phyloP scores from a whole-genome alignment of 805 yeast species.

The Yarrowia sp. region DNA sequence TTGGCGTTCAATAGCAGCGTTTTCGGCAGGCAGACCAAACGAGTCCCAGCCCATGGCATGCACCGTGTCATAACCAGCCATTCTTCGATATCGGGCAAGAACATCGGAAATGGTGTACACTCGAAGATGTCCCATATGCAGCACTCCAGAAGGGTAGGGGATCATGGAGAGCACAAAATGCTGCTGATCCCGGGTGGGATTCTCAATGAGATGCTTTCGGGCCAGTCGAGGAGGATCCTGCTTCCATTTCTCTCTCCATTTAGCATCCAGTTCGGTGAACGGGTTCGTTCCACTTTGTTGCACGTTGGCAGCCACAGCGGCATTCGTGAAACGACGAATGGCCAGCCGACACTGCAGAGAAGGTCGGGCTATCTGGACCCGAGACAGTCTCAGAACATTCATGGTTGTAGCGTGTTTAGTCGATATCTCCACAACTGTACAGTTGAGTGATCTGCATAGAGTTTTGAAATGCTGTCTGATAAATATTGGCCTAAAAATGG shows the following conservation, averaged over 20 bases:
- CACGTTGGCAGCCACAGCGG: conserved; percentile 33
- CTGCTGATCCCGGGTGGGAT: conserved; percentile 26
- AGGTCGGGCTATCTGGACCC: conserved; percentile 22
- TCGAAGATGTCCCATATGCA: conserved; percentile 93
- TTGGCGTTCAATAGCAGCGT: conserved; percentile 90
- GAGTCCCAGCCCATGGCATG: conserved; percentile 99
- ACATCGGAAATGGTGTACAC: conserved; percentile 92
- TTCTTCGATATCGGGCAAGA: conserved; percentile 75
- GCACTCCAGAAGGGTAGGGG: conserved; percentile 93
- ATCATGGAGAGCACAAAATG: conserved; percentile 85
- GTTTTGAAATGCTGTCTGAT: conserved; percentile 3
- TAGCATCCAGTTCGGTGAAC: conserved; percentile 45
- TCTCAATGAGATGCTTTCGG: conserved; percentile 12
- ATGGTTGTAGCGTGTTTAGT: neutral
- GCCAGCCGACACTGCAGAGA: conserved; percentile 34
- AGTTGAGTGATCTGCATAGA: conserved; percentile 30
- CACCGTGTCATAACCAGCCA: conserved; percentile 77
- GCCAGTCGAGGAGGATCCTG: conserved; percentile 40
- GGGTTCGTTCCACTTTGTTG: conserved; percentile 5
- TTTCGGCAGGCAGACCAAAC: conserved; percentile 97
- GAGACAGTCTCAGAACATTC: conserved; percentile 31
- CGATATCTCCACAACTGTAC: conserved; percentile 1
- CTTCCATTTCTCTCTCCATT: conserved; percentile 49
- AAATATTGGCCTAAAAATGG: neutral
- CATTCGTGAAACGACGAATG: conserved; percentile 19